A percentile compares a stretch with the other conserved stretches of the same genome.
Conservation (phyloP, 495 filamentous ascomycete species). For the Saxispiralis lemnorum region DNA sequence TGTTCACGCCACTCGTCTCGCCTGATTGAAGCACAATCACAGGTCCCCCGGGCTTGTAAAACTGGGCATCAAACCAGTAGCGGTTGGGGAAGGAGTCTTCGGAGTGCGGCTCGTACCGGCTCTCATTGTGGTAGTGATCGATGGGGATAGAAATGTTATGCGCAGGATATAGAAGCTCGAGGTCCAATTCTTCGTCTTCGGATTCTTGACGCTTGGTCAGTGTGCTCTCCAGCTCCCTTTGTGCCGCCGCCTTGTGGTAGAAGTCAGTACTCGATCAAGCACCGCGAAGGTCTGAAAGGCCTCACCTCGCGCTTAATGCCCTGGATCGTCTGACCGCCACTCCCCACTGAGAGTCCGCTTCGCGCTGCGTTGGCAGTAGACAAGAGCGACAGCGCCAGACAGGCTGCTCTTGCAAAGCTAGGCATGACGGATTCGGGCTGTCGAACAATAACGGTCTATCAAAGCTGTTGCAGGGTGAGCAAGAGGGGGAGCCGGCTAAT, state of each 20-base stretch:
- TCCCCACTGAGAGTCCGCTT: background rate
- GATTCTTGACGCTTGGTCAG: background rate
- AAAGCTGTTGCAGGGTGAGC: too few species aligned
- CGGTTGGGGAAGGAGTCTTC: slow-evolving; percentile 41
- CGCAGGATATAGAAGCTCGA: slow-evolving; percentile 32
- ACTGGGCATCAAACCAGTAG: slow-evolving; percentile 54
- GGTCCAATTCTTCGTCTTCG: slow-evolving; percentile 22
- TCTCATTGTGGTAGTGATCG: slow-evolving; percentile 60
- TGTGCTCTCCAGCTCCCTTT: too few species aligned
- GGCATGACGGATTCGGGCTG: too few species aligned
- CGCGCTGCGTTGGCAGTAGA: background rate
- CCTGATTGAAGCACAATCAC: slow-evolving; percentile 54
- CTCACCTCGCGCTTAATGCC: background rate
- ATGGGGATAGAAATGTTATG: slow-evolving; percentile 49
- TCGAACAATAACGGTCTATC: too few species aligned
- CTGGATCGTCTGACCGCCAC: slow-evolving; percentile 2
- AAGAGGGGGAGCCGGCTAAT: too few species aligned
- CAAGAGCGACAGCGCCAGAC: background rate
- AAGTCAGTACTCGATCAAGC: too few species aligned
- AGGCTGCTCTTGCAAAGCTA: too few species aligned
- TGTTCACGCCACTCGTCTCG: slow-evolving; percentile 38
- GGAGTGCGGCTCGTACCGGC: slow-evolving; percentile 49
- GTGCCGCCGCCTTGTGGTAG: too few species aligned
- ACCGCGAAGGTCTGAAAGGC: too few species aligned
- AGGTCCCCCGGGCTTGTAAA: slow-evolving; percentile 52